Percentiles rank a stretch among this genome's conserved stretches.
These are phyloP conservation scores for Boletus rex-veris DNA, from an alignment of 768 basidiomycete species.

Conservation along the genomic window DNA sequence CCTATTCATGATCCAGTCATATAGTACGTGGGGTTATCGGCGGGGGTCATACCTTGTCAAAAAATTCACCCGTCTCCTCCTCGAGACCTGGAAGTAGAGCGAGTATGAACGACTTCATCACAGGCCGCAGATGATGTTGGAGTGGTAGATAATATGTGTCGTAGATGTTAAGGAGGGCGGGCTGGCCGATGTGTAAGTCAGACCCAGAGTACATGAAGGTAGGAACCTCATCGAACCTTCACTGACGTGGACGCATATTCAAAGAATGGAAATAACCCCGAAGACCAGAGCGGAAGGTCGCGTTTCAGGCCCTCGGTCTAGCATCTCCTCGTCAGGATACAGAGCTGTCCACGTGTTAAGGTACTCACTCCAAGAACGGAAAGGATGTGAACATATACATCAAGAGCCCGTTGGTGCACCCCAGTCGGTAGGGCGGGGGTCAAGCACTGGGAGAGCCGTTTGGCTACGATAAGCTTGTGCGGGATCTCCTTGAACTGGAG, in stretches of 20 bases:
- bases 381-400: slow-evolving; percentile 91
- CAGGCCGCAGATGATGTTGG: slow-evolving; percentile 73
- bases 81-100: slow-evolving; percentile 93
- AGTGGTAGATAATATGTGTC: slow-evolving; percentile 90
- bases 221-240: slow-evolving; percentile 51
- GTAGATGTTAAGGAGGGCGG: slow-evolving; percentile 85
- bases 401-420: slow-evolving; percentile 93
- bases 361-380: slow-evolving; percentile 80
- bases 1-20: slow-evolving; percentile 42
- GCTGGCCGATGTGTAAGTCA: slow-evolving; percentile 41
- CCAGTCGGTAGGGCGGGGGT: slow-evolving; percentile 97
- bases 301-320: slow-evolving; percentile 83
- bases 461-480: slow-evolving; percentile 88
- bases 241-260: slow-evolving; percentile 99
- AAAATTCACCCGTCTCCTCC: slow-evolving; percentile 97
- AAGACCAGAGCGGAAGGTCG: slow-evolving; percentile 91
- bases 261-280: slow-evolving; percentile 97
- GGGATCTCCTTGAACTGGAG: slow-evolving; percentile 97
- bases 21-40: neutral
- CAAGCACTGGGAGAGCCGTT: slow-evolving; percentile 92
- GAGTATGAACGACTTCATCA: slow-evolving; percentile 93
- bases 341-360: neutral
- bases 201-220: neutral
- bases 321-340: slow-evolving; percentile 6
- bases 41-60: slow-evolving; percentile 64